Percentiles rank a stretch among this genome's conserved stretches.
phyloP scores from a whole-genome alignment of 2,329 filamentous ascomycete species.

The Fusarium sp. region DNA sequence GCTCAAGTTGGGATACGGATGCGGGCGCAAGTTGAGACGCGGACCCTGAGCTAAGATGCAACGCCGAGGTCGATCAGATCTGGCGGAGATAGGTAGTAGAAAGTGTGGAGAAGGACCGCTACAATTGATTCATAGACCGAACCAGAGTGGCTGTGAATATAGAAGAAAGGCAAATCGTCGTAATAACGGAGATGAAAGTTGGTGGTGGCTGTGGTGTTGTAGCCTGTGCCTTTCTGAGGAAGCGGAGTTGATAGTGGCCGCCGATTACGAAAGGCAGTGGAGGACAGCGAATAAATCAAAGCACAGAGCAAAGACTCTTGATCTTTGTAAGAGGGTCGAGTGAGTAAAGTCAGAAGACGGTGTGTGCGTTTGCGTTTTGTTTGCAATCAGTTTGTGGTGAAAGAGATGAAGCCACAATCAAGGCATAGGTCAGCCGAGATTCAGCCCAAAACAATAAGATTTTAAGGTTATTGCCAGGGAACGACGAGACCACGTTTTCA shows the following conservation, averaged over 20 bases:
- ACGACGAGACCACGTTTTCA: slow-evolving; percentile 31
- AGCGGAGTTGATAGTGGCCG: slow-evolving; percentile 14
- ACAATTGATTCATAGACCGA: background rate
- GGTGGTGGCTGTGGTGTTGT: slow-evolving; percentile 17
- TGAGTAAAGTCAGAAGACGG: slow-evolving; percentile 10
- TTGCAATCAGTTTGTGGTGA: slow-evolving; percentile 4
- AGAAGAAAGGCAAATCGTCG: background rate
- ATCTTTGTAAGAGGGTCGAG: slow-evolving; percentile 22
- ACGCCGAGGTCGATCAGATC: slow-evolving; percentile 8
- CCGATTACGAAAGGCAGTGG: background rate
- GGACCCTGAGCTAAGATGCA: background rate
- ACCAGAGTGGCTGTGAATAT: background rate
- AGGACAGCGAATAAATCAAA: slow-evolving; percentile 8
- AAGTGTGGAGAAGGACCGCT: background rate
- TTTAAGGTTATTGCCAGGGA: slow-evolving; percentile 39
- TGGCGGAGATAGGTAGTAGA: background rate
- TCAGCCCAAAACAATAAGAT: slow-evolving; percentile 29
- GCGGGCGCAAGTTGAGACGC: slow-evolving; percentile 6
- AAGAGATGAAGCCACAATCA: slow-evolving; percentile 35
- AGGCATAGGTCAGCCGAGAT: slow-evolving; percentile 36
- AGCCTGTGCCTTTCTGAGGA: slow-evolving; percentile 6
- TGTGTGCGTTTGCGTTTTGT: slow-evolving; percentile 15
- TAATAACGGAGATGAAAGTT: background rate
- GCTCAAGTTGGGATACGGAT: slow-evolving; percentile 1
- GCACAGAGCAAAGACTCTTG: background rate